Base-by-base conservation (phyloP, 2,329 filamentous ascomycete species). In the Exserohilum rostratum region DNA sequence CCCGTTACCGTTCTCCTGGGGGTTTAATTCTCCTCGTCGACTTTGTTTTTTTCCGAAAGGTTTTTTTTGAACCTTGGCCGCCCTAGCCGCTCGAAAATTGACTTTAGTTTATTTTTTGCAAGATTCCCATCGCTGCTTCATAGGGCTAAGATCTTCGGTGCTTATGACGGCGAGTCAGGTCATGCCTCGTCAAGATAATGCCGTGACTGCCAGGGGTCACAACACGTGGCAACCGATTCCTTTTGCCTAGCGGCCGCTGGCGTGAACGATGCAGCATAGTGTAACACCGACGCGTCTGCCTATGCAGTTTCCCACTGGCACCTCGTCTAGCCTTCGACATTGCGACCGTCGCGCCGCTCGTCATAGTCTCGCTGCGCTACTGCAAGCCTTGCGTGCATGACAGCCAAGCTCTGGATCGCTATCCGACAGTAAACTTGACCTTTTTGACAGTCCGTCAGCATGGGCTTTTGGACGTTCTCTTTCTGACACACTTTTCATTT, bases 161-260 rank as follows among this genome's bases (percentile, higher is more conserved):
- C 45, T 55, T 55, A 55, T 58, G 64, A 64, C 42, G 49, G 47
- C 61, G 68, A 72, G 68, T 72, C 71, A 72, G 67, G 61, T 52
- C 40, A 13, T 15, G 50, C 50, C 47, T 55, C 58, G 65, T 63
- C 46, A 58, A 60, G 51, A 55, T 62, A 60, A 60, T 65, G 61
- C 62, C 66, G 65, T 66, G 58, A 25, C 27, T 46, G 57, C 50
- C 60, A 66, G 61, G 61, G 62, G 61, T 57, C 39, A 40, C 53
- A 63, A 67, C 68, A 70, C 68, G 68, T 70, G 68, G 66, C 62
- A 66, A 64, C 60, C 61, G 67, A 67, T 62, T 65, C 54, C 57
- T 61, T 67, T 58, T 65, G 55, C 55, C 59, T 62, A 62, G 63
- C 66, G 66, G 66, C 59, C 67, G 64, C 66, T 70, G 65, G 68